Evolutionary conservation across 2,329 filamentous ascomycete genomes (phyloP).

Genomic region (Botrytis hyacinthi): DNA sequence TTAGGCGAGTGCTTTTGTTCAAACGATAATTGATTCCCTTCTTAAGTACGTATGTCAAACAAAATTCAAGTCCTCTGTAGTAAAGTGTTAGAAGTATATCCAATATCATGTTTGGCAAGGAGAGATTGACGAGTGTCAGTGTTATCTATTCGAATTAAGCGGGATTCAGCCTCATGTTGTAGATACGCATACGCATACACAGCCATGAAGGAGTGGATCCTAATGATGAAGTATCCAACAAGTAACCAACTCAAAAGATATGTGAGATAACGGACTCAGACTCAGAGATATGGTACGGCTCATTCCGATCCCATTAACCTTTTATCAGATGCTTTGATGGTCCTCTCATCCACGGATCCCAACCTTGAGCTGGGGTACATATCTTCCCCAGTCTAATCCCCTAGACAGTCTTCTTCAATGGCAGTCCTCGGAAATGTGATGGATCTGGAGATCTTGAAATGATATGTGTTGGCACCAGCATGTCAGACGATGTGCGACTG

Average conservation of each 20-base stretch:
- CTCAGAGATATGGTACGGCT: neutral
- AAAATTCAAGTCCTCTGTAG: neutral
- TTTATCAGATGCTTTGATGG: neutral
- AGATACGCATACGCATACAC: neutral
- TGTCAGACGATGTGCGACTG: neutral
- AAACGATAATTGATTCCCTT: neutral
- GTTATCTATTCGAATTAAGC: neutral
- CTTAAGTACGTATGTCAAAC: neutral
- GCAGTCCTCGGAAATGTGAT: neutral
- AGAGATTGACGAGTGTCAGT: neutral
- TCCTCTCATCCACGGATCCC: neutral
- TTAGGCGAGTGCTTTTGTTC: neutral
- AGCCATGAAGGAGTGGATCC: neutral
- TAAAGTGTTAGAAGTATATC: neutral
- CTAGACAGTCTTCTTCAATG: neutral
- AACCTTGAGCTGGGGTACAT: constrained; percentile 6
- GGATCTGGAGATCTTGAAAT: neutral
- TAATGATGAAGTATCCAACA: neutral
- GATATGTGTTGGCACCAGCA: neutral
- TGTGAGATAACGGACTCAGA: neutral
- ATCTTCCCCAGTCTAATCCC: neutral
- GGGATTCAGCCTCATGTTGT: neutral
- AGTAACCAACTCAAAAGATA: neutral
- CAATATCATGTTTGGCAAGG: neutral
- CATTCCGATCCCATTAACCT: neutral